Evolutionary conservation across 176 grass and related monocot genomes (phyloP), one percentile per base, ranked within the genome.

Genomic region (Puccinellia tenuiflora): DNA sequence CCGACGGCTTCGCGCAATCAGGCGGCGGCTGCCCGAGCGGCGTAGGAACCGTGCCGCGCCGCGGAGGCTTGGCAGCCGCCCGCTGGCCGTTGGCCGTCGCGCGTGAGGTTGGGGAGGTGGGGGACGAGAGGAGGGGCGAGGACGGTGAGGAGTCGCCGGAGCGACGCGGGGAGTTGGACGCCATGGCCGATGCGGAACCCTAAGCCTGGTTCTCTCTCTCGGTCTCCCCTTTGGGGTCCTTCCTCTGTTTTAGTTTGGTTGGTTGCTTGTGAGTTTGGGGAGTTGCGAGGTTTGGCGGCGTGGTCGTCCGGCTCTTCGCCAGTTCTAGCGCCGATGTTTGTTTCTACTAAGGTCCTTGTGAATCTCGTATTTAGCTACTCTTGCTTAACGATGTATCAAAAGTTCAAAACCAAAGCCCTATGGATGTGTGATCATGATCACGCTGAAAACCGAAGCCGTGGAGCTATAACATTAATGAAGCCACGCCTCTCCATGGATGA

Each of bases 1-100:
- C 85, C 12, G 93, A 95, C 13, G 88, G 90, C 79, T n/a, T 95
- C 93, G 56, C 93, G 83, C 93, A n/a, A 96, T 96, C 51, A 96
- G 46, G 21, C 90, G 85, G 11, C 88, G 88, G 59, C 90, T 96
- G 38, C 93, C 90, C 40, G 88, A 83, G 62, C 88, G 90, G 55
- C 88, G 90, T 57, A 96, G 86, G 57, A 96, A 92, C 30, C 93
- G 80, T 64, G 90, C 88, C 17, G 90, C 93, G 33, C 88, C 90
- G 13, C 93, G 90, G 37, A 96, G 85, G 76, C 79, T 70, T 51
- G 91, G 46, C 25, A 92, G 72, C 54, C 88, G 88, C 38, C 88
- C 89, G 31, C 57, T 1, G 67, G n/a, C 38, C 67, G 77, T 37
- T 54, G 73, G 45, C 54, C 43, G 24, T 34, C 56, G 80, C 45